phyloP scores from a whole-genome alignment of 257 asterid species.

The Primulina tabacum region DNA sequence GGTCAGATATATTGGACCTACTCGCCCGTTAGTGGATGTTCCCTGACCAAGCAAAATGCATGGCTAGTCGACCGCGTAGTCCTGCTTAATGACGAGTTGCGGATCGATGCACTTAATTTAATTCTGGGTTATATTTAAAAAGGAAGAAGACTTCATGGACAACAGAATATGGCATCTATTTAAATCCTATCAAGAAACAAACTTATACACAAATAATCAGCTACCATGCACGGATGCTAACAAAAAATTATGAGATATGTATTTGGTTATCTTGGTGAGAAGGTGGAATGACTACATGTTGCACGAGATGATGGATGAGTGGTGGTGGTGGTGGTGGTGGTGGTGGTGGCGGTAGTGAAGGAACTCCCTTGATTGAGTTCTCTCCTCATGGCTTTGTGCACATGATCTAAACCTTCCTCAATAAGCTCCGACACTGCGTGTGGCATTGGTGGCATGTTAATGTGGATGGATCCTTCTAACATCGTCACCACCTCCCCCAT shows the following conservation, averaged over 20 bases:
- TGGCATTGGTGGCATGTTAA: constrained; percentile 77
- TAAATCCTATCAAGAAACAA: not conserved
- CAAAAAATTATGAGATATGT: not conserved
- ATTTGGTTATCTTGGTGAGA: constrained; percentile 72
- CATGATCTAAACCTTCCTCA: constrained; percentile 86
- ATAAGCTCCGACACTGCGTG: constrained; percentile 71
- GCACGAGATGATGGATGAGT: constrained; percentile 70
- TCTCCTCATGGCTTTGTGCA: constrained; percentile 81
- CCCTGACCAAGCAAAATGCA: too few species aligned
- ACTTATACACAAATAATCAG: not conserved
- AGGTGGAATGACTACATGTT: constrained; percentile 75
- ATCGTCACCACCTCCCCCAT: constrained; percentile 92
- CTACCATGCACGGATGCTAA: too few species aligned
- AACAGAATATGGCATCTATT: not conserved
- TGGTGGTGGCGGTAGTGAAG: constrained; percentile 43
- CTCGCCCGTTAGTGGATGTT: too few species aligned
- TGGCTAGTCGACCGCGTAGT: too few species aligned
- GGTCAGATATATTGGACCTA: too few species aligned
- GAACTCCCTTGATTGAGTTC: constrained; percentile 69
- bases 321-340: constrained; percentile 43
- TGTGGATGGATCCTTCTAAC: constrained; percentile 72
- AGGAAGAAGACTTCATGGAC: not conserved
- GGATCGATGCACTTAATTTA: too few species aligned
- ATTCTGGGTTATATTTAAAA: too few species aligned
- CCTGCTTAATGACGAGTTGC: too few species aligned